These are phyloP conservation scores for Iberis pinnata DNA, from an alignment of 345 rosid genomes.

Conservation along the genomic window DNA sequence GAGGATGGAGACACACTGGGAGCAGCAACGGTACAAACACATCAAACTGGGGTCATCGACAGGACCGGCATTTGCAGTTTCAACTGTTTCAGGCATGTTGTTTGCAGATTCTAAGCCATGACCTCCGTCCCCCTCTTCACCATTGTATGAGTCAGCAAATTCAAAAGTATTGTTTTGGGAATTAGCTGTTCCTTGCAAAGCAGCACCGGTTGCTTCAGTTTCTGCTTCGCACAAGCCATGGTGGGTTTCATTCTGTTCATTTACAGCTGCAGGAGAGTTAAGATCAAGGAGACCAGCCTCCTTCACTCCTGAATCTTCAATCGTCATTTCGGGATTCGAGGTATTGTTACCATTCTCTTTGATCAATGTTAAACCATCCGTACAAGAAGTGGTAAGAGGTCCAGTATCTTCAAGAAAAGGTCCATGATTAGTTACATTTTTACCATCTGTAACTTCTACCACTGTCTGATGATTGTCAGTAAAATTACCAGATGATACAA, in stretches of 20 bases:
- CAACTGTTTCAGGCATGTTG: constrained; percentile 18
- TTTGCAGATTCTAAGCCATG: constrained; percentile 24
- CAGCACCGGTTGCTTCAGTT: constrained; percentile 11
- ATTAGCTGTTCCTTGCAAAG: constrained; percentile 23
- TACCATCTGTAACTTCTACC: constrained; percentile 13
- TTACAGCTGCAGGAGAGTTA: constrained; percentile 31
- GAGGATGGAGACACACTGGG: constrained; percentile 46
- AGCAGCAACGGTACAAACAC: constrained; percentile 67
- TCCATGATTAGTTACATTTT: constrained; percentile 15
- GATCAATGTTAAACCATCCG: constrained; percentile 16
- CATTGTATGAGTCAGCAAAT: constrained; percentile 16
- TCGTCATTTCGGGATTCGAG: constrained; percentile 16
- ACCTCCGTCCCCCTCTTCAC: constrained; percentile 18
- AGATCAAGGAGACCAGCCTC: constrained; percentile 29
- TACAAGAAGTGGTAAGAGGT: constrained; percentile 17
- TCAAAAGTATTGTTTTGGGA: constrained; percentile 27
- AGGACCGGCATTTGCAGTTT: constrained; percentile 18
- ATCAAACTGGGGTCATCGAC: constrained; percentile 31
- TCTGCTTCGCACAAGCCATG: constrained; percentile 26
- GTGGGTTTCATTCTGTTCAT: constrained; percentile 34
- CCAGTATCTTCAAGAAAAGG: constrained; percentile 10
- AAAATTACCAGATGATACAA: constrained; percentile 13
- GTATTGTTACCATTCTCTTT: constrained; percentile 21
- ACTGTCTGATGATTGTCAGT: constrained; percentile 21
- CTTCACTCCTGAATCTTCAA: constrained; percentile 16